Base-by-base conservation (phyloP, 352 stramenopile species). In the Phytophthora melonis region DNA sequence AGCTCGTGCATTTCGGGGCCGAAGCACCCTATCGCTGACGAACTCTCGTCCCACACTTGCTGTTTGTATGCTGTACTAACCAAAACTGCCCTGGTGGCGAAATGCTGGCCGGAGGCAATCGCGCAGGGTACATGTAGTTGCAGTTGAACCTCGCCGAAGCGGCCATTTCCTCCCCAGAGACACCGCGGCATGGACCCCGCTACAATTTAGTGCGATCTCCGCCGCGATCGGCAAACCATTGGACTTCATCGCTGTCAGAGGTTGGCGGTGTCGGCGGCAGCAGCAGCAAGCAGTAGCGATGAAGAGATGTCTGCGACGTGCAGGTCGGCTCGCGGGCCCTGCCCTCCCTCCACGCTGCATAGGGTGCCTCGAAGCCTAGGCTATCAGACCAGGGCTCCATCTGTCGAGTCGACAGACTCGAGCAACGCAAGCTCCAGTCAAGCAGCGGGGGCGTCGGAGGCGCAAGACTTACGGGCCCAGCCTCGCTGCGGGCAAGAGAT, bases 181-280 rank as follows among this genome's bases (percentile, higher is more conserved):
- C 55, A 47, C 55, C 32, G 30, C 30, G 55, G 43, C 43, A 21
- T 50, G 43, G 43, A 50, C 32, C 55, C 18, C 55, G 55, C 16
- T 61, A 61, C 50, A 61, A 61, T 47, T 61, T 32, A 61, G 55
- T 34, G 18, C 55, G 55, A 32, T 61, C 50, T 61, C 55, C 55
- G 21, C 55, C n/a, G 55, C 32, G 55, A 61, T 61, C 55, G 55
- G 55, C 55, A 61, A 47, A 50, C 32, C 7, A n/a, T 19, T 61
- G 55, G 55, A 41, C 54, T 34, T 34, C 30, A 43, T 43, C 36
- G 13, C 36, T 16, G 13, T 14, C 36, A 43, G 11, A 43, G 14
- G 14, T 23, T 50, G 43, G 43, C 43, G 47, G 47, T 55, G n/a
- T n/a, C n/a, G 47, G 47, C 10, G 5, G 43, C 43, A 9, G 16